Evolutionary conservation across 129 eudicot species (phyloP).

Genomic region (Artemisia annua): DNA sequence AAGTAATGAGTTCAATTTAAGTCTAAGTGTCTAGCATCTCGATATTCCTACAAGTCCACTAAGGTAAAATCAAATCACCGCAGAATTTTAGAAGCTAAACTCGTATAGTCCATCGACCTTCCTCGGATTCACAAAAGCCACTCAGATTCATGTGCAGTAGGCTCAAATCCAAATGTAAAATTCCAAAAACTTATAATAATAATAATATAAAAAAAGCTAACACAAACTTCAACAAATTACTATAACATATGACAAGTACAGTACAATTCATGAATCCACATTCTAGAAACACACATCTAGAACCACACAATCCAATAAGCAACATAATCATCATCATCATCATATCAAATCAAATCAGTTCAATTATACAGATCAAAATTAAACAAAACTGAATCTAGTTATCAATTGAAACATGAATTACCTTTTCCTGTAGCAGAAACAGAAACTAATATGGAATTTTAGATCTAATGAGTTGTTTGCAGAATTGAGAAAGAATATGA

Average conservation of each 20-base stretch:
- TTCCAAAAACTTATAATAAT: constrained; percentile 1
- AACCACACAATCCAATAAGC: neutral
- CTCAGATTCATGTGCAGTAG: constrained; percentile 7
- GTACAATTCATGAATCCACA: constrained; percentile 10
- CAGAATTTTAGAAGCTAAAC: too few relatives aligned
- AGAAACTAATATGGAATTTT: constrained; percentile 3
- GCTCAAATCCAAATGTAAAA: constrained; percentile 33
- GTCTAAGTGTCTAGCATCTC: too few relatives aligned
- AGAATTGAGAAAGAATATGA: constrained; percentile 18
- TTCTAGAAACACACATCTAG: constrained; percentile 17
- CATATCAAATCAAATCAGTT: constrained; percentile 20
- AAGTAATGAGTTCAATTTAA: too few relatives aligned
- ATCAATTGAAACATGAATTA: constrained; percentile 20
- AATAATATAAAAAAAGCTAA: constrained; percentile 9
- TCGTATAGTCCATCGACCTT: too few relatives aligned
- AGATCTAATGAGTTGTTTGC: constrained; percentile 17
- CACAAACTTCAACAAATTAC: constrained; percentile 29
- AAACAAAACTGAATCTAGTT: constrained; percentile 2
- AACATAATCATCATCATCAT: neutral
- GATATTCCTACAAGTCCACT: too few relatives aligned
- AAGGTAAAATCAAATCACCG: too few relatives aligned
- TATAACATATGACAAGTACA: constrained; percentile 1
- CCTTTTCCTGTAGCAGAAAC: constrained; percentile 23
- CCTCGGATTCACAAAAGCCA: too few relatives aligned
- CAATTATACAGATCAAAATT: constrained; percentile 25